These are phyloP conservation scores for Parastagonospora avenae DNA, from an alignment of 2,329 filamentous ascomycete species.

Conservation along the genomic window DNA sequence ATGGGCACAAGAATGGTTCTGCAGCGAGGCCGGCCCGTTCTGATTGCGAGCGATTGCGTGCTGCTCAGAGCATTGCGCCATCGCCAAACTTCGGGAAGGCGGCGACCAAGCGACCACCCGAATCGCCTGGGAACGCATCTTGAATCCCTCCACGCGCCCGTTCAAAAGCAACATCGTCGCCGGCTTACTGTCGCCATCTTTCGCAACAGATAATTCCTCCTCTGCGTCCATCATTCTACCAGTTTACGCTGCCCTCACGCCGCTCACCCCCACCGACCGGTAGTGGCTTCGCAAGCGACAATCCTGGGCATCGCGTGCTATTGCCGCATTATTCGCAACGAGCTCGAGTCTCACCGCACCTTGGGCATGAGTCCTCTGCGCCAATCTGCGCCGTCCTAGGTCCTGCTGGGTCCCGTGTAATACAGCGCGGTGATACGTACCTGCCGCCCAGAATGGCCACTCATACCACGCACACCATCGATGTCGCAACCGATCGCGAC, in stretches of 20 bases:
- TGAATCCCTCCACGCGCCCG: no score
- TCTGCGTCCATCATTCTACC: no score
- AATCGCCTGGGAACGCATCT: no score
- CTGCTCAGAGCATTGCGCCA: conserved; percentile 6
- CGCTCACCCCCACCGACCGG: background rate
- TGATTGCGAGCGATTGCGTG: conserved; percentile 9
- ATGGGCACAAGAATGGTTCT: no score
- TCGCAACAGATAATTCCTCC: no score
- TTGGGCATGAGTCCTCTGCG: background rate
- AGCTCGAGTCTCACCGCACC: conserved; percentile 4
- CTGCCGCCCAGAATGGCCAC: background rate
- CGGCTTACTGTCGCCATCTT: no score
- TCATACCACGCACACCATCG: conserved; percentile 20
- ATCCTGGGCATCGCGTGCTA: conserved; percentile 1
- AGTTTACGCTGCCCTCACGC: background rate
- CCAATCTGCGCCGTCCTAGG: conserved; percentile 2
- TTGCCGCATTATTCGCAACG: background rate
- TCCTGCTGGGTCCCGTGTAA: background rate
- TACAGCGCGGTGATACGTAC: no score
- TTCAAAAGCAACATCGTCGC: no score
- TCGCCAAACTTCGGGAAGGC: background rate
- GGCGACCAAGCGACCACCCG: background rate
- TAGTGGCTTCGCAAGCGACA: background rate
- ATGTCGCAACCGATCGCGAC: conserved; percentile 33
- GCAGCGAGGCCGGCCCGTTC: no score